Evolutionary conservation across 768 basidiomycete genomes (phyloP).

Genomic region (Rhizopogon vesiculosus): DNA sequence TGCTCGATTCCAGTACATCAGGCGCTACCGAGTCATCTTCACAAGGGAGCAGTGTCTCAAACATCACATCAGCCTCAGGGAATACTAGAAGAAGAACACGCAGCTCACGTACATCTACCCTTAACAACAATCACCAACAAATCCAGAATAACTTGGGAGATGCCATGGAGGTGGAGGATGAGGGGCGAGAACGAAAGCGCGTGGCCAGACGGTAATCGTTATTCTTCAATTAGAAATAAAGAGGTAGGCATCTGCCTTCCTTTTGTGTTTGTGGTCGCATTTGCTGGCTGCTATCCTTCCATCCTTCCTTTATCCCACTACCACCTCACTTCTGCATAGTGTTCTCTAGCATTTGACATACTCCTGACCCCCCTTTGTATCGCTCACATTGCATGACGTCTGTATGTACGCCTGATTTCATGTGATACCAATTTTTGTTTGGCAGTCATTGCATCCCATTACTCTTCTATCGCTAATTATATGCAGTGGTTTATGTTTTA

Average conservation of each 20-base stretch:
- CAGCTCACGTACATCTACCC: slow-evolving; percentile 34
- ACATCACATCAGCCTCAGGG: slow-evolving; percentile 18
- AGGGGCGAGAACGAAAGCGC: slow-evolving; percentile 70
- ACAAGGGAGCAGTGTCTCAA: slow-evolving; percentile 25
- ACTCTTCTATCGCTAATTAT: slow-evolving; percentile 1
- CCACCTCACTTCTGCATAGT: background rate
- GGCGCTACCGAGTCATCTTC: slow-evolving; percentile 33
- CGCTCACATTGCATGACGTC: background rate
- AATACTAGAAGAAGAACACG: slow-evolving; percentile 51
- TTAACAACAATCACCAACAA: slow-evolving; percentile 35
- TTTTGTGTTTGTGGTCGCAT: slow-evolving; percentile 5
- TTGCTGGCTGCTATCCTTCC: slow-evolving; percentile 1
- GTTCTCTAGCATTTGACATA: background rate
- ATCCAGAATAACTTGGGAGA: slow-evolving; percentile 35
- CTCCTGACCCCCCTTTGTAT: background rate
- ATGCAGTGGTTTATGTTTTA: background rate
- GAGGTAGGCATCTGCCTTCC: background rate
- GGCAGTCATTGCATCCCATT: background rate
- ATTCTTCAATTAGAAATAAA: background rate
- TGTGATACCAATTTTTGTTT: slow-evolving; percentile 2
- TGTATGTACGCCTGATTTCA: slow-evolving; percentile 2
- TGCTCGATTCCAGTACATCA: slow-evolving; percentile 52
- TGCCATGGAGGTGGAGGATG: slow-evolving; percentile 77
- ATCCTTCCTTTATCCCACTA: background rate
- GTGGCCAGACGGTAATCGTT: slow-evolving; percentile 51